phyloP scores from a whole-genome alignment of 2,329 filamentous ascomycete species.

The Zymoseptoria pseudotritici region DNA sequence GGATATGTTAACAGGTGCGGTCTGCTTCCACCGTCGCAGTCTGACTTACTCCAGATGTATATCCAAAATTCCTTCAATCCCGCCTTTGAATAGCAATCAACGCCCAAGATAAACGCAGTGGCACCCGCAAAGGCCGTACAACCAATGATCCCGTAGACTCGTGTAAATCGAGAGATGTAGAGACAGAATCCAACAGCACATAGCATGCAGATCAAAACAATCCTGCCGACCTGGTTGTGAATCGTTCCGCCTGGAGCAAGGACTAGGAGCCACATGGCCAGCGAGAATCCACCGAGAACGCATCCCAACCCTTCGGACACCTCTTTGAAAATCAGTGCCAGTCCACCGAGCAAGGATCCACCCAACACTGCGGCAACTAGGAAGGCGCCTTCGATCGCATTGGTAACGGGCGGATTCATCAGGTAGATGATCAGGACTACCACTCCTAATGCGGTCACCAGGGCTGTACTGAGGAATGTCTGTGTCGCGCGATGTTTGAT shows the following conservation, averaged over 20 bases:
- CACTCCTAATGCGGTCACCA: conserved; percentile 64
- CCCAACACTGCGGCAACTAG: conserved; percentile 70
- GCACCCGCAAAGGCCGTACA: conserved; percentile 75
- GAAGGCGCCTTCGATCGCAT: conserved; percentile 77
- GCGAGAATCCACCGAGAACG: conserved; percentile 74
- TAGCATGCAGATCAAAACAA: conserved; percentile 69
- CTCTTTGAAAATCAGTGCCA: conserved; percentile 73
- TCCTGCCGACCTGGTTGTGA: conserved; percentile 52
- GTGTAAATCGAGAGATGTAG: conserved; percentile 71
- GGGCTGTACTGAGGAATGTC: conserved; percentile 71
- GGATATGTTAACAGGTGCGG: conserved; percentile 7
- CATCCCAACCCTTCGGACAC: conserved; percentile 79
- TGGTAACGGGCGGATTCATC: conserved; percentile 67
- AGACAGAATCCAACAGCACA: conserved; percentile 61
- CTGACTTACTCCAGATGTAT: conserved; percentile 67
- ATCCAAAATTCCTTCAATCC: conserved; percentile 95
- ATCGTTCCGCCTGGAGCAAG: conserved; percentile 71
- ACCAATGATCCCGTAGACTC: conserved; percentile 68
- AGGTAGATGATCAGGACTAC: conserved; percentile 80
- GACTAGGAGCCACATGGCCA: conserved; percentile 85
- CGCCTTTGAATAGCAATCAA: conserved; percentile 85
- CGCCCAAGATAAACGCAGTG: conserved; percentile 70
- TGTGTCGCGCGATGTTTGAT: conserved; percentile 73
- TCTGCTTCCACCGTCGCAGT: neutral
- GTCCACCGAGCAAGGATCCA: conserved; percentile 64